Evolutionary conservation across 371 early-diverging fungal species (phyloP).

Genomic region (Apophysomyces variabilis): DNA sequence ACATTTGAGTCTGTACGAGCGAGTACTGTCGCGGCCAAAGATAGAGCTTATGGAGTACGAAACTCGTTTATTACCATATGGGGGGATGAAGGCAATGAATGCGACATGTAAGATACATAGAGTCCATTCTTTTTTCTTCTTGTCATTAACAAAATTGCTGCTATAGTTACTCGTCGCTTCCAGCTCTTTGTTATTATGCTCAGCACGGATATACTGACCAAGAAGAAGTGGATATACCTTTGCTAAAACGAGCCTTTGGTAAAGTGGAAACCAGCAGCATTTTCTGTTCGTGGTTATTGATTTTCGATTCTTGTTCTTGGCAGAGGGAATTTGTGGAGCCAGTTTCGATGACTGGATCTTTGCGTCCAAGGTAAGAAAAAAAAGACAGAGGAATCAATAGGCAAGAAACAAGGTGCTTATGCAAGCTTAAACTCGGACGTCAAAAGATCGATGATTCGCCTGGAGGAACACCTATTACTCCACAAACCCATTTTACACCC

Average conservation of each 20-base stretch:
- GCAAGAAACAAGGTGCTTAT: slow-evolving; percentile 20
- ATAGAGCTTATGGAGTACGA: slow-evolving; percentile 57
- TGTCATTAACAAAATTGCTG: background rate
- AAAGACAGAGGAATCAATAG: background rate
- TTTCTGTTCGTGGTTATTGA: background rate
- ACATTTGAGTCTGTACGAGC: slow-evolving; percentile 79
- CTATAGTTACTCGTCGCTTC: slow-evolving; percentile 67
- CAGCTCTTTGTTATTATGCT: slow-evolving; percentile 77
- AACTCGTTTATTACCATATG: slow-evolving; percentile 84
- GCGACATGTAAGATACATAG: slow-evolving; percentile 63
- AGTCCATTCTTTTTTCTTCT: background rate
- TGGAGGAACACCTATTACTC: slow-evolving; percentile 46
- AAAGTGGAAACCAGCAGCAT: slow-evolving; percentile 6
- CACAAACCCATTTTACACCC: slow-evolving; percentile 65
- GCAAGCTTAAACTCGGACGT: background rate
- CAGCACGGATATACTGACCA: slow-evolving; percentile 74
- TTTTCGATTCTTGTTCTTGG: background rate
- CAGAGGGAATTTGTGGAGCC: slow-evolving; percentile 80
- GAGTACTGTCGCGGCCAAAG: slow-evolving; percentile 72
- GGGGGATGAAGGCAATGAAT: slow-evolving; percentile 94
- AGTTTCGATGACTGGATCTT: slow-evolving; percentile 74
- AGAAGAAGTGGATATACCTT: slow-evolving; percentile 60
- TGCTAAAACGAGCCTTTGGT: slow-evolving; percentile 69
- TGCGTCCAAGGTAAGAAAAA: slow-evolving; percentile 62
- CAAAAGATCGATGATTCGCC: slow-evolving; percentile 59